These are phyloP conservation scores for Nitzschia sp. DNA, from an alignment of 108 stramenopile genomes.

Conservation along the genomic window DNA sequence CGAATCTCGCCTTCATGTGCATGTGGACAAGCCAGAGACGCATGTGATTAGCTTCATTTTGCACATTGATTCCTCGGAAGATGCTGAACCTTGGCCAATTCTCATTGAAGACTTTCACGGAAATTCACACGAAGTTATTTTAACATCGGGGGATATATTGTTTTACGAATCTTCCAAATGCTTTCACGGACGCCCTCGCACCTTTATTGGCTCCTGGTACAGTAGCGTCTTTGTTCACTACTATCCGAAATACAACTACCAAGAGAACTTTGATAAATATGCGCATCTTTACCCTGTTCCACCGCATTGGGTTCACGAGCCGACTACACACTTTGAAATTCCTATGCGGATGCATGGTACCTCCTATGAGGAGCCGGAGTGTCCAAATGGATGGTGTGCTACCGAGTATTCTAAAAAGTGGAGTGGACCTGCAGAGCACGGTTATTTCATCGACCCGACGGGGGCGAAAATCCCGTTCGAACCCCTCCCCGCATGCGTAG, in stretches of 20 bases:
- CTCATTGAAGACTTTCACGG: constrained; percentile 62
- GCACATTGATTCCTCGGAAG: constrained; percentile 78
- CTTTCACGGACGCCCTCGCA: constrained; percentile 76
- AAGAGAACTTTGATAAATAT: constrained; percentile 31
- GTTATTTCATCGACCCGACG: constrained; percentile 40
- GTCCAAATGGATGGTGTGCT: constrained; percentile 72
- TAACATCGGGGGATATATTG: constrained; percentile 75
- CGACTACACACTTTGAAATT: constrained; percentile 12
- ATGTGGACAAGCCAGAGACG: constrained; percentile 72
- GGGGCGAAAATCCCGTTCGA: constrained; percentile 33
- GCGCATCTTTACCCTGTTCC: constrained; percentile 42
- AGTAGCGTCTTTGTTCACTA: constrained; percentile 75
- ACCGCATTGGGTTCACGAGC: constrained; percentile 40
- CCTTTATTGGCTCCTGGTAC: constrained; percentile 76
- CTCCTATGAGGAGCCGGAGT: constrained; percentile 61
- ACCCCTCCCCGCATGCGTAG: constrained; percentile 11
- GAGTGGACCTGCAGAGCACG: constrained; percentile 58
- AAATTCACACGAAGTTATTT: constrained; percentile 49
- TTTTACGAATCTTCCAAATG: constrained; percentile 85
- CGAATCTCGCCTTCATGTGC: constrained; percentile 73
- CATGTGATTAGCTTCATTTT: constrained; percentile 80
- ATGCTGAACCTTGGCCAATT: constrained; percentile 64
- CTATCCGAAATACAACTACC: constrained; percentile 62
- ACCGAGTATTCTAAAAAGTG: constrained; percentile 56
- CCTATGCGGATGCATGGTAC: constrained; percentile 57